Base-by-base conservation (phyloP, 352 stramenopile genomes). In the Blastocystis sp. region DNA sequence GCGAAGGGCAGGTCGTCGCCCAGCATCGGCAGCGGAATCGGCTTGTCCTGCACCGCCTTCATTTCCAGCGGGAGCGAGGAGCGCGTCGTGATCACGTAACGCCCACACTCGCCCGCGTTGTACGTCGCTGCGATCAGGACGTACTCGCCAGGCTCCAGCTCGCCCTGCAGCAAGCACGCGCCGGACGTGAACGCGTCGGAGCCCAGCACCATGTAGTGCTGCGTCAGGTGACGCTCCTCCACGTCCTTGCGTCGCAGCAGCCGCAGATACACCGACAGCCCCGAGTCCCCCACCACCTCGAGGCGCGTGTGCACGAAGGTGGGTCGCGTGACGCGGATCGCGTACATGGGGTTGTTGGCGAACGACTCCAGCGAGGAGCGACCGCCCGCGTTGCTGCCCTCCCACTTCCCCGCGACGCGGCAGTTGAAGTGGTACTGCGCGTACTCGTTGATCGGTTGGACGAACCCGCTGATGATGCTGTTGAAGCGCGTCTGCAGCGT, bases 391-490 rank as follows among this genome's bases (percentile, higher is more conserved):
- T 85, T 85, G 29, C 31, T 55, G 35, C 31, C 24, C 19, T 85
- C 45, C 74, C 74, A 85, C 41, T 51, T 59, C 6, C 74, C 74
- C 12, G 41, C 74, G 24, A 69, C 74, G 19, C 74, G 74, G 10
- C 12, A 55, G 37, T 29, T 33, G 41, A 85, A 85, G 33, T 85
- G 74, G 45, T 85, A 85, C 74, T 85, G 41, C 10, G 74, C 51
- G 33, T 67, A 85, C 26, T 85, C 74, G n/a, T 31, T 69, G 26
- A 85, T 69, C 3, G 50, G 74, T 39, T 85, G 67, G 24, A 85
- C 29, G 13, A 37, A 51, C 19, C 74, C 74, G 21, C n/a, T n/a
- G 10, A 85, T 29, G 16, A 37, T 31, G 31, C 21, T 61, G 13
- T 39, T 51, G 29, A 59, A 85, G 29, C 74, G 74, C 13, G 66